A percentile compares a stretch with the other conserved stretches of the same genome.
Conservation (phyloP, 2,329 filamentous ascomycete species). For the Capronia americana region DNA sequence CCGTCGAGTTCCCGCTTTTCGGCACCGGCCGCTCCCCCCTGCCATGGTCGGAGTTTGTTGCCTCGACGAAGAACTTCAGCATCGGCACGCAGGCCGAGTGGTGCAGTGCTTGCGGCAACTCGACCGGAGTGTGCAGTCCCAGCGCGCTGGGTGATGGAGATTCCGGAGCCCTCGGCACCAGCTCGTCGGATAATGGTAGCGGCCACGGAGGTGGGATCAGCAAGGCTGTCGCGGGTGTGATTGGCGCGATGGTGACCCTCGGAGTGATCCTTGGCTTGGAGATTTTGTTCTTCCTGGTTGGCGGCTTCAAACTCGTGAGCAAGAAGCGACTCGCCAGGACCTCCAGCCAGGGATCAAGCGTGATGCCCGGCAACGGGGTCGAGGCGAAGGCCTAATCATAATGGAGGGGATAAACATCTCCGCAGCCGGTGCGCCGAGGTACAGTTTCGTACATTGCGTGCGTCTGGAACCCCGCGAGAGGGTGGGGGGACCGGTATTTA, state of each 20-base stretch:
- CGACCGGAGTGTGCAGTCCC: slow-evolving; percentile 68
- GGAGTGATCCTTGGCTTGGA: slow-evolving; percentile 67
- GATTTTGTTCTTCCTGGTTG: slow-evolving; percentile 60
- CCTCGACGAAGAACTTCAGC: slow-evolving; percentile 69
- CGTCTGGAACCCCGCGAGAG: neutral
- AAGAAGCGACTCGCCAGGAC: slow-evolving; percentile 53
- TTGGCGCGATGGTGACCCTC: slow-evolving; percentile 73
- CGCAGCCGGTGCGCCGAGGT: neutral
- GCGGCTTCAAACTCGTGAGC: slow-evolving; percentile 64
- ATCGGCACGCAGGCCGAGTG: slow-evolving; percentile 70
- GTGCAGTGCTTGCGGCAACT: slow-evolving; percentile 78
- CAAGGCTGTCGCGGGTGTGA: slow-evolving; percentile 77
- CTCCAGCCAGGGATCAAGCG: slow-evolving; percentile 11
- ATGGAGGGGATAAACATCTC: neutral
- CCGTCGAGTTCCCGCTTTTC: slow-evolving; percentile 64
- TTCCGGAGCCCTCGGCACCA: slow-evolving; percentile 39
- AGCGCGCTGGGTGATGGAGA: slow-evolving; percentile 43
- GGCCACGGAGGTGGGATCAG: slow-evolving; percentile 60
- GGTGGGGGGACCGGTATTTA: neutral
- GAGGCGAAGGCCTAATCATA: slow-evolving; percentile 14
- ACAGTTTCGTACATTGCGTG: neutral
- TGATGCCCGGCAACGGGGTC: neutral
- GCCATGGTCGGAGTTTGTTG: slow-evolving; percentile 72
- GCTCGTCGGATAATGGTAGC: slow-evolving; percentile 47
- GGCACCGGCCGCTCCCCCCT: slow-evolving; percentile 63